These are phyloP conservation scores for Ramularia collo-cygni DNA, from an alignment of 2,329 filamentous ascomycete species.

Conservation along the genomic window DNA sequence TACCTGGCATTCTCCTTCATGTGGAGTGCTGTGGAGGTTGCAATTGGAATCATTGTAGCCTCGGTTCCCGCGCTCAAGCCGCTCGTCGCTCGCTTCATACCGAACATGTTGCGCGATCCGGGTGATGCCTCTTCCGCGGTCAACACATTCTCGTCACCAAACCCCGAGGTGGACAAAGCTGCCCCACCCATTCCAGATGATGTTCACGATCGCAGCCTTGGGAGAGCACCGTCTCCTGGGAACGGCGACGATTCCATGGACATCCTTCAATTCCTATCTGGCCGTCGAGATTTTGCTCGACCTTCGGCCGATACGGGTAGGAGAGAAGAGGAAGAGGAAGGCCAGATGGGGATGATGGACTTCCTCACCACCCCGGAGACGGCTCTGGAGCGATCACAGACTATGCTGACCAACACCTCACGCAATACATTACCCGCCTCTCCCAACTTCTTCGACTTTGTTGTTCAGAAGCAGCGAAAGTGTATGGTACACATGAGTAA, in stretches of 20 bases:
- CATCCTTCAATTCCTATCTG: slow-evolving; percentile 48
- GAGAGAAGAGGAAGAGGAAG: slow-evolving; percentile 4
- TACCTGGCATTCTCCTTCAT: slow-evolving; percentile 73
- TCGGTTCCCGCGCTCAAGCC: slow-evolving; percentile 92
- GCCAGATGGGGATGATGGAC: slow-evolving; percentile 44
- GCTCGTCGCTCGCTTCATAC: slow-evolving; percentile 59
- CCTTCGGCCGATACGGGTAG: not conserved
- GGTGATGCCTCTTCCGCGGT: slow-evolving; percentile 30
- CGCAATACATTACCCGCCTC: slow-evolving; percentile 29
- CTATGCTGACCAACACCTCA: slow-evolving; percentile 35
- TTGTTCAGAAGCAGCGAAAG: slow-evolving; percentile 62
- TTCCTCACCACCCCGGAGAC: slow-evolving; percentile 47
- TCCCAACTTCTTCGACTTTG: slow-evolving; percentile 66
- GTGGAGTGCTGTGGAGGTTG: slow-evolving; percentile 92
- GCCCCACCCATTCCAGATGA: slow-evolving; percentile 13
- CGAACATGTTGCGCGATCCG: slow-evolving; percentile 48
- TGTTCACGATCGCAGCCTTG: slow-evolving; percentile 22
- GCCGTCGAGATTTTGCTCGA: slow-evolving; percentile 3
- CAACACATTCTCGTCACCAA: slow-evolving; percentile 19
- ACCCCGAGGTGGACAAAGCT: slow-evolving; percentile 7
- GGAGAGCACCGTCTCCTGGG: slow-evolving; percentile 7
- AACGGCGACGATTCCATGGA: slow-evolving; percentile 25
- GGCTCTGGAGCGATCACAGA: slow-evolving; percentile 31
- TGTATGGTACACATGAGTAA: slow-evolving; percentile 61
- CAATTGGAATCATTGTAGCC: slow-evolving; percentile 80